Percentiles rank a stretch among this genome's conserved stretches.
phyloP scores from a whole-genome alignment of 495 filamentous ascomycete species.

The Neurospora sp. region DNA sequence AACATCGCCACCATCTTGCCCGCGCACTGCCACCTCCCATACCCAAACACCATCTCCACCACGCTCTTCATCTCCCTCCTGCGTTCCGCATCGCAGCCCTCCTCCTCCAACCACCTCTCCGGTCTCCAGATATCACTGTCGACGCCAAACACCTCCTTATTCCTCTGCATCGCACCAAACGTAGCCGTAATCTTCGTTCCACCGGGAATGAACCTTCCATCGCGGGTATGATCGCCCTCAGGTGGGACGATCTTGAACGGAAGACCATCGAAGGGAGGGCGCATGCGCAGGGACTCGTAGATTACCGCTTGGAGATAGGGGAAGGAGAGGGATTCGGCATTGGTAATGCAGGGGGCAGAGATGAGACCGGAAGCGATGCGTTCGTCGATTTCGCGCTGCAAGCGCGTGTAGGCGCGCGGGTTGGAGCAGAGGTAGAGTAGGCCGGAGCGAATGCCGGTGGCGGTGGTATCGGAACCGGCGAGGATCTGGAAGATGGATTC shows the following conservation, averaged over 20 bases:
- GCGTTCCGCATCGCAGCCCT: slow-evolving; percentile 10
- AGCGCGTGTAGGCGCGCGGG: slow-evolving; percentile 34
- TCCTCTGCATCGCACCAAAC: slow-evolving; percentile 21
- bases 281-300: slow-evolving; percentile 41
- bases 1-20: slow-evolving; percentile 35
- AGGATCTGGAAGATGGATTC: slow-evolving; percentile 36
- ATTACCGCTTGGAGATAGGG: slow-evolving; percentile 41
- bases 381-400: slow-evolving; percentile 49
- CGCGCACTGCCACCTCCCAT: slow-evolving; percentile 34
- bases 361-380: slow-evolving; percentile 24
- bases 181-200: slow-evolving; percentile 44
- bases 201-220: slow-evolving; percentile 40
- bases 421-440: slow-evolving; percentile 43
- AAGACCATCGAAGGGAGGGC: slow-evolving; percentile 25
- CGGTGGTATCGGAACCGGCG: slow-evolving; percentile 57
- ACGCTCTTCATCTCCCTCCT: slow-evolving; percentile 28
- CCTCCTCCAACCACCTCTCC: slow-evolving; percentile 44
- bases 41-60: slow-evolving; percentile 31
- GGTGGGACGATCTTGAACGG: slow-evolving; percentile 36
- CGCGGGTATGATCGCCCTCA: slow-evolving; percentile 38
- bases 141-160: slow-evolving; percentile 35
- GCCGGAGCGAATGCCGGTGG: slow-evolving; percentile 47
- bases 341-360: slow-evolving; percentile 20
- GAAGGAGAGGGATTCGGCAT: slow-evolving; percentile 29
- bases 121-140: slow-evolving; percentile 43